Evolutionary conservation across 495 filamentous ascomycete species (phyloP).

Genomic region (Lentithecium fluviatile): DNA sequence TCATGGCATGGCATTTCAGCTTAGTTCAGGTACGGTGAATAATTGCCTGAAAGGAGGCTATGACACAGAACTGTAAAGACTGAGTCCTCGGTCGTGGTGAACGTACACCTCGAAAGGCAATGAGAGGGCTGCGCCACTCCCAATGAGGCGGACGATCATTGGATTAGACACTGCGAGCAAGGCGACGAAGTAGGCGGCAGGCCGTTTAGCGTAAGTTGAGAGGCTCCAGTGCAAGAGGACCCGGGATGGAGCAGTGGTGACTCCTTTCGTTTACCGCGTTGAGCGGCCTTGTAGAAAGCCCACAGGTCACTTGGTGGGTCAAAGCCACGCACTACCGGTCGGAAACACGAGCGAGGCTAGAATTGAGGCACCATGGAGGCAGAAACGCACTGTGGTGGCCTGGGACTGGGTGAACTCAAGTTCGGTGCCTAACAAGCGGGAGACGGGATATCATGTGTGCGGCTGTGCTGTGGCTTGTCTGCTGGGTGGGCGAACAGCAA

Average conservation of each 20-base stretch:
- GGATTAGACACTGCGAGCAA: not conserved
- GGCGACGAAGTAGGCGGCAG: conserved; percentile 13
- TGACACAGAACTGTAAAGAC: conserved; percentile 3
- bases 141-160: conserved; percentile 4
- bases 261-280: not conserved
- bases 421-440: conserved; percentile 18
- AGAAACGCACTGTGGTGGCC: not conserved
- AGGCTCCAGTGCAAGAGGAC: conserved; percentile 1
- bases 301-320: conserved; percentile 13
- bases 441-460: not conserved
- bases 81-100: not conserved
- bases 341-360: conserved; percentile 16
- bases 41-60: conserved; percentile 27
- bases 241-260: conserved; percentile 10
- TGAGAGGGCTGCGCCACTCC: conserved; percentile 4
- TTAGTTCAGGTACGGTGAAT: conserved; percentile 7
- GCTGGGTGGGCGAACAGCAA: not conserved
- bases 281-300: conserved; percentile 14
- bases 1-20: conserved; percentile 1
- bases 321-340: conserved; percentile 12
- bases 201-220: conserved; percentile 17
- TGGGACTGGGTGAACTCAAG: conserved; percentile 10
- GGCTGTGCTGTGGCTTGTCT: conserved; percentile 7
- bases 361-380: conserved; percentile 10
- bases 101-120: not conserved